Evolutionary conservation across 495 filamentous ascomycete species (phyloP).

Genomic region (Trichoderma reesei): DNA sequence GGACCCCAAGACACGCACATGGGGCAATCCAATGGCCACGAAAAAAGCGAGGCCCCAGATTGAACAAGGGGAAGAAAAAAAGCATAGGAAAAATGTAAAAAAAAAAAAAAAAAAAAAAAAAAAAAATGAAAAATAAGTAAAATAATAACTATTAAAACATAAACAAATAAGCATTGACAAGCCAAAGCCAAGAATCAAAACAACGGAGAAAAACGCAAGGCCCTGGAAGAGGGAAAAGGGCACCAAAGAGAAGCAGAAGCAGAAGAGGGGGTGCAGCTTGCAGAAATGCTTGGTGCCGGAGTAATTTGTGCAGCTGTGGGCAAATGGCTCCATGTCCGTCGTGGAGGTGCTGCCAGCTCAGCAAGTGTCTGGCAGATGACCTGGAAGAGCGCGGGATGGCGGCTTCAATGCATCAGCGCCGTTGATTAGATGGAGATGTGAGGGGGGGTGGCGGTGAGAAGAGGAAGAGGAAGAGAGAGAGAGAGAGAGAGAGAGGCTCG

Average conservation of each 20-base stretch:
- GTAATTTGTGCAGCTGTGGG: conserved; percentile 2
- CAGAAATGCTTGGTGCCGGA: background rate
- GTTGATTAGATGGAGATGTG: too few species aligned
- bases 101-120: background rate
- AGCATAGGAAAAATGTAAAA: background rate
- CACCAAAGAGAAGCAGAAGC: too few species aligned
- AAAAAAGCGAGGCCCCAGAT: too few species aligned
- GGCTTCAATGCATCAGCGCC: conserved; percentile 9
- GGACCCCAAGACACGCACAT: background rate
- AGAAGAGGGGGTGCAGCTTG: background rate
- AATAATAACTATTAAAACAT: too few species aligned
- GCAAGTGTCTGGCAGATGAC: conserved; percentile 8
- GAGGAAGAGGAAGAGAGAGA: background rate
- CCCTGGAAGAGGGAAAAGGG: too few species aligned
- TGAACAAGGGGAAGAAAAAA: background rate
- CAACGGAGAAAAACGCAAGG: background rate
- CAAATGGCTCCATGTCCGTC: background rate
- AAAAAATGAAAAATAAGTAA: too few species aligned
- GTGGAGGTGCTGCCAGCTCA: conserved; percentile 11
- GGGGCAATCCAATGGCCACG: background rate
- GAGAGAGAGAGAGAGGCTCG: too few species aligned
- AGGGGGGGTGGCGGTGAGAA: conserved; percentile 4
- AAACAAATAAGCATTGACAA: too few species aligned
- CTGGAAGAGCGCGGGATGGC: conserved; percentile 1
- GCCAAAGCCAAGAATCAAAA: too few species aligned